A percentile compares a stretch with the other conserved stretches of the same genome.
These are phyloP conservation scores for Omphalea diandra DNA, from an alignment of 441 rosid species.

Conservation along the genomic window DNA sequence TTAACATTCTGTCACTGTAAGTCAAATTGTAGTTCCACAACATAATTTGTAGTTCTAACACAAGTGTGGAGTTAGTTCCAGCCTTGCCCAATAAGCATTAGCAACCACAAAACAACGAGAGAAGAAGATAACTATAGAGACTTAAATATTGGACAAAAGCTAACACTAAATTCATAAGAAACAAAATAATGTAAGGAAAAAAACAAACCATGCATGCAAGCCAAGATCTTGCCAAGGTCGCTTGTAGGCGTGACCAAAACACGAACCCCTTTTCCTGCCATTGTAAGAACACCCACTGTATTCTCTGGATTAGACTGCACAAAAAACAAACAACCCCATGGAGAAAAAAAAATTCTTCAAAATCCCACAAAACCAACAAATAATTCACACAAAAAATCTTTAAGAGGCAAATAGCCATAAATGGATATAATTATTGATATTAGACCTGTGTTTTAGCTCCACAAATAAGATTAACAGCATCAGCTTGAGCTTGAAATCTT, in stretches of 20 bases:
- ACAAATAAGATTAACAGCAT: slow-evolving; percentile 81
- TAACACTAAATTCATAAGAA: no score
- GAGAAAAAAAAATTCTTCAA: slow-evolving; percentile 1
- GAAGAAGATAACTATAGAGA: not conserved
- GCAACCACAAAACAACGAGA: not conserved
- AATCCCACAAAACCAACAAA: no score
- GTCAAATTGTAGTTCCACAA: no score
- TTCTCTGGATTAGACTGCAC: slow-evolving; percentile 93
- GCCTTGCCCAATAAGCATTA: not conserved
- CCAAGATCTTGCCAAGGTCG: slow-evolving; percentile 86
- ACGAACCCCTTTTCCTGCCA: slow-evolving; percentile 93
- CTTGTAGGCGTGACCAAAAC: slow-evolving; percentile 87
- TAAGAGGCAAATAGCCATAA: no score
- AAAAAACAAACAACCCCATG: slow-evolving; percentile 19
- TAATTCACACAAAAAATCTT: no score
- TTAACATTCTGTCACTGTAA: no score
- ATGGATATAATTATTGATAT: no score
- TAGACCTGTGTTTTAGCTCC: slow-evolving; percentile 95
- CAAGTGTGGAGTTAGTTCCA: no score
- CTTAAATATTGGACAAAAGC: not conserved
- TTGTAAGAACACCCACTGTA: slow-evolving; percentile 75
- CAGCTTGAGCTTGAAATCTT: slow-evolving; percentile 82
- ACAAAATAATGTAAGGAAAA: not conserved
- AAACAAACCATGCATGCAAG: slow-evolving; percentile 75
- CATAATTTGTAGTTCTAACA: no score